Conservation (phyloP, 2,329 filamentous ascomycete genomes). For the Chrysoporthe austroafricana region DNA sequence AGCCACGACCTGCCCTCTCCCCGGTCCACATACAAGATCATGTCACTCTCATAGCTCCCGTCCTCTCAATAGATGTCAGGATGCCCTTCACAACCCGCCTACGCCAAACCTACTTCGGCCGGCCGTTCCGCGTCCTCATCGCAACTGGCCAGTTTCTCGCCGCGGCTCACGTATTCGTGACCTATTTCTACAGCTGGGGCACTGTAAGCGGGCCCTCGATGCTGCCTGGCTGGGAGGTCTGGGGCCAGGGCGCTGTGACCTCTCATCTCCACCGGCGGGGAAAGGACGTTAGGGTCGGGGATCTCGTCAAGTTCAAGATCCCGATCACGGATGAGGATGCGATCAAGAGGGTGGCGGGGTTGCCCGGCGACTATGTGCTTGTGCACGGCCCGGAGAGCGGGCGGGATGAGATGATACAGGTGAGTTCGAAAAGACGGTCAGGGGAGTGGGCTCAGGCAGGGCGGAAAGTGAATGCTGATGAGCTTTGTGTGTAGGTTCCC, state of each 20-base stretch:
- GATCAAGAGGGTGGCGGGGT: conserved; percentile 78
- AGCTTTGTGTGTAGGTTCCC: conserved; percentile 65
- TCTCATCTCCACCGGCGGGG: conserved; percentile 72
- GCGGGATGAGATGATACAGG: conserved; percentile 66
- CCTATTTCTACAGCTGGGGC: conserved; percentile 65
- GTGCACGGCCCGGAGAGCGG: conserved; percentile 61
- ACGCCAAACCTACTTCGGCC: conserved; percentile 39
- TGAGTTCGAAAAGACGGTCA: conserved; percentile 38
- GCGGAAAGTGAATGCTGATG: conserved; percentile 1
- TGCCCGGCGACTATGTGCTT: conserved; percentile 77
- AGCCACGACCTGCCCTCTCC: not conserved
- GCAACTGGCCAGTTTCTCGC: conserved; percentile 52
- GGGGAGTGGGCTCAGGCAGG: not conserved
- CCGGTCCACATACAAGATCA: not conserved
- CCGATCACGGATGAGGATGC: conserved; percentile 66
- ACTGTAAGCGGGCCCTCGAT: conserved; percentile 77
- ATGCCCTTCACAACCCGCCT: conserved; percentile 28
- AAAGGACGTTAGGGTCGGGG: conserved; percentile 70
- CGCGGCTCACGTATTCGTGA: conserved; percentile 54
- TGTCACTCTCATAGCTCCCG: conserved; percentile 12
- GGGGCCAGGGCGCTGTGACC: conserved; percentile 71
- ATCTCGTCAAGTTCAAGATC: conserved; percentile 79
- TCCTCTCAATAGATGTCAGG: conserved; percentile 31
- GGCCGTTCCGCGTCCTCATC: conserved; percentile 48
- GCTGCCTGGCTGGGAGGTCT: conserved; percentile 78